Evolutionary conservation across 2,329 filamentous ascomycete species (phyloP).

Genomic region (Nemania sp.): DNA sequence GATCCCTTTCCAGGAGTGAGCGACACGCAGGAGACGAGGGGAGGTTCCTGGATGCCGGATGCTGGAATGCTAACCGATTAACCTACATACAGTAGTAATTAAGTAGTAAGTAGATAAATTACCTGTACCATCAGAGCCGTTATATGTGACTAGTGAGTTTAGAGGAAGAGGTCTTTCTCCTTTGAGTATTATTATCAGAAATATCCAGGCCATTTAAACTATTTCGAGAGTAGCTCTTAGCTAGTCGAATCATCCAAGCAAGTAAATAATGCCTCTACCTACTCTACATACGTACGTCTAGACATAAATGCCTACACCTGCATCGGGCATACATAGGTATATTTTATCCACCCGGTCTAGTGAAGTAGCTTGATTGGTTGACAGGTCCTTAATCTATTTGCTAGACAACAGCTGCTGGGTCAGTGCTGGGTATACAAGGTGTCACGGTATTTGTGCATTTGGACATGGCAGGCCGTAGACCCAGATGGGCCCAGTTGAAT

Average conservation of each 20-base stretch:
- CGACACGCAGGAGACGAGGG: not conserved
- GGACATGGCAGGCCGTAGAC: not conserved
- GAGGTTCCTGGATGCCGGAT: not conserved
- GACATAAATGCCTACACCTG: too few relatives aligned
- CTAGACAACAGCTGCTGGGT: not conserved
- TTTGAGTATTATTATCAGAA: not conserved
- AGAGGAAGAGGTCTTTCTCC: not conserved
- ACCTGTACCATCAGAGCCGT: not conserved
- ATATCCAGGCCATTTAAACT: not conserved
- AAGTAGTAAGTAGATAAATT: not conserved
- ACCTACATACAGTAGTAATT: too few relatives aligned
- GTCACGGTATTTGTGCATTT: conserved; percentile 4
- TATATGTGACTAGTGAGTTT: not conserved
- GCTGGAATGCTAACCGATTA: not conserved
- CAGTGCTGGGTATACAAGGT: not conserved
- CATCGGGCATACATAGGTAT: not conserved
- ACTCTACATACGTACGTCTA: not conserved
- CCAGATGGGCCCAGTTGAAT: conserved; percentile 27
- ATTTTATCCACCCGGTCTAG: not conserved
- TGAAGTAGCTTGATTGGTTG: not conserved
- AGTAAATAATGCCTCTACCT: not conserved
- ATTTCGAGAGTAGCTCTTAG: not conserved
- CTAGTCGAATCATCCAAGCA: not conserved
- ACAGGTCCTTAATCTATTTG: not conserved
- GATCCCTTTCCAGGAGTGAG: not conserved